Evolutionary conservation across 83 land plant genomes (phyloP), one percentile per base, ranked within the genome.

Genomic region (Picea mariana): DNA sequence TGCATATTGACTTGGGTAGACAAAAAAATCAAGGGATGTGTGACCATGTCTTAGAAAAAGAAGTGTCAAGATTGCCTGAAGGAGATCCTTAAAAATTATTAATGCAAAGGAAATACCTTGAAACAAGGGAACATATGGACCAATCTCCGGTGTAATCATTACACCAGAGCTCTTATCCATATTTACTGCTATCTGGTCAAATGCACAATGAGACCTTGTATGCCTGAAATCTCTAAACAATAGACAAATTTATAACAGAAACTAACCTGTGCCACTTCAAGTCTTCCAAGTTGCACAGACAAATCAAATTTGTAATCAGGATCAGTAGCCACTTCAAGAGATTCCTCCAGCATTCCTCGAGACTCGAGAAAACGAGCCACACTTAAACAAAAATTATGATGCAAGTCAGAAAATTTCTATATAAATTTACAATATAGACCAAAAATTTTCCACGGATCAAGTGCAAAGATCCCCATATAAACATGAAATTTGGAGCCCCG

Each of bases 341-440:
- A 96, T 42, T 96, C 96, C 83, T 91, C 97, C 78, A 91, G 27
- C 99, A 96, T 96, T 18, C 93, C 93, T 38, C 97, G 95, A 58
- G 97, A 93, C 85, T 94, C 99, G 84, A 96, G 85, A 86, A 96
- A 96, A 76, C 83, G 99, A 80, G 97, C 97, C 79, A 96, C 97
- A 91, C 99, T 96, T 77, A 24, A 47, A 79, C 59, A 78, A 63
- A 63, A 63, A n/a, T 55, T 12, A 63, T 63, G 23, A n/a, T 63
- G 66, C n/a, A 20, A 20, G 23, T 63, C 66, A 63, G n/a, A 63
- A 63, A 63, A n/a, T 63, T 6, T 63, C 23, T 6, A 63, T 20
- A 63, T 21, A 63, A 63, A 63, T 63, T 63, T 63, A 55, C 59
- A 55, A 55, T 12, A 55, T 55, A 55, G 59, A 55, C 59, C 49